Conservation (phyloP, 495 filamentous ascomycete species). For the Trichoderma gamsii region DNA sequence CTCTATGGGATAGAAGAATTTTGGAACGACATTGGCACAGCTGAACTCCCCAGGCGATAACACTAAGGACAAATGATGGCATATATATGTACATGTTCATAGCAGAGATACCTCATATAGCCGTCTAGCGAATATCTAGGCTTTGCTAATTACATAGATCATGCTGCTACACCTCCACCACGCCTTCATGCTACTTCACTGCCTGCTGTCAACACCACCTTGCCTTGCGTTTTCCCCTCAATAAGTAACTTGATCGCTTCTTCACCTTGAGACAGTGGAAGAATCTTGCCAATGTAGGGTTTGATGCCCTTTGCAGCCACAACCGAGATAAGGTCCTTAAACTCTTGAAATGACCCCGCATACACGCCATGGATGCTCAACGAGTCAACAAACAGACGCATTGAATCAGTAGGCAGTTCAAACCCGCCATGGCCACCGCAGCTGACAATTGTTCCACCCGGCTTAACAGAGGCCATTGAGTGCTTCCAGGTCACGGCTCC, state of each 20-base stretch:
- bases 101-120: no score
- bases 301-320: not conserved
- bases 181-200: not conserved
- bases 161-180: no score
- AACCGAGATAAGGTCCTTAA: not conserved
- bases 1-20: no score
- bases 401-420: not conserved
- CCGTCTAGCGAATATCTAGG: no score
- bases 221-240: not conserved
- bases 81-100: no score
- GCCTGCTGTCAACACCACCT: not conserved
- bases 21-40: no score
- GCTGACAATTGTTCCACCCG: not conserved
- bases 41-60: no score
- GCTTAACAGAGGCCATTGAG: not conserved
- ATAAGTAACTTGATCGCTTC: not conserved
- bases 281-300: not conserved
- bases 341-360: not conserved
- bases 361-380: not conserved
- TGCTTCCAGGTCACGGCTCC: constrained; percentile 1
- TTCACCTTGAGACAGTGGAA: not conserved
- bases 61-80: no score
- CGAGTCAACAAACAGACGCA: not conserved
- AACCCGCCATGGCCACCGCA: not conserved
- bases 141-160: no score